Evolutionary conservation across 306 rosid species (phyloP).

Genomic region (Hippophae gyantsensis): DNA sequence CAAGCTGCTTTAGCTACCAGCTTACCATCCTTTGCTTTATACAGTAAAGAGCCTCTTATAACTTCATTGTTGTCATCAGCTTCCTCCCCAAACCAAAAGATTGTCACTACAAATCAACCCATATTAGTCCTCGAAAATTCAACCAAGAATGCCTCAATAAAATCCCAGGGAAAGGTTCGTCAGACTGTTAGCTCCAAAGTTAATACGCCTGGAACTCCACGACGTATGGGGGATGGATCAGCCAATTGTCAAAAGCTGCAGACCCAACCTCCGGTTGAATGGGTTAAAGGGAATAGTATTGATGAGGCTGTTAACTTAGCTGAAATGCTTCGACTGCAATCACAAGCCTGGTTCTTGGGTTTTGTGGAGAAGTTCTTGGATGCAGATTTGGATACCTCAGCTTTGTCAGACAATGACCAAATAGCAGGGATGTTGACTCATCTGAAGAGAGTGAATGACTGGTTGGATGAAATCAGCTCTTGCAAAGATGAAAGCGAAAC

Average conservation of each 20-base stretch:
- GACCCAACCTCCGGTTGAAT: slow-evolving; percentile 48
- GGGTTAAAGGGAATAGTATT: slow-evolving; percentile 67
- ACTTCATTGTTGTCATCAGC: slow-evolving; percentile 31
- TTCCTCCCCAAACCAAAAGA: slow-evolving; percentile 51
- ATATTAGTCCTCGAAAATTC: slow-evolving; percentile 60
- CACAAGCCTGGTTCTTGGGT: slow-evolving; percentile 73
- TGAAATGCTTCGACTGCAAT: slow-evolving; percentile 51
- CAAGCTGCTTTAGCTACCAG: slow-evolving; percentile 78
- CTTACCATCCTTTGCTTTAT: slow-evolving; percentile 64
- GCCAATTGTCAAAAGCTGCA: slow-evolving; percentile 44
- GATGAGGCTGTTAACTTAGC: slow-evolving; percentile 57
- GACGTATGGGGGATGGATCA: slow-evolving; percentile 39
- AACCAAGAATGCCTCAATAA: slow-evolving; percentile 38
- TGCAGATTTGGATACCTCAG: slow-evolving; percentile 46
- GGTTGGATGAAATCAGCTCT: slow-evolving; percentile 66
- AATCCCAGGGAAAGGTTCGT: slow-evolving; percentile 45
- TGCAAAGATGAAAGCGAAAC: slow-evolving; percentile 42
- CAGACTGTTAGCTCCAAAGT: slow-evolving; percentile 34
- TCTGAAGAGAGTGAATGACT: slow-evolving; percentile 84
- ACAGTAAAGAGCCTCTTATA: slow-evolving; percentile 37
- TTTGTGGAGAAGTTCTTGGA: slow-evolving; percentile 87
- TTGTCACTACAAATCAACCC: slow-evolving; percentile 38
- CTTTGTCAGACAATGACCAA: slow-evolving; percentile 77
- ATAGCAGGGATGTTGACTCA: slow-evolving; percentile 88
- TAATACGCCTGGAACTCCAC: slow-evolving; percentile 36